A percentile compares a stretch with the other conserved stretches of the same genome.
These are phyloP conservation scores for Talaromyces thailandensis DNA, from an alignment of 495 filamentous ascomycete genomes.

Conservation along the genomic window DNA sequence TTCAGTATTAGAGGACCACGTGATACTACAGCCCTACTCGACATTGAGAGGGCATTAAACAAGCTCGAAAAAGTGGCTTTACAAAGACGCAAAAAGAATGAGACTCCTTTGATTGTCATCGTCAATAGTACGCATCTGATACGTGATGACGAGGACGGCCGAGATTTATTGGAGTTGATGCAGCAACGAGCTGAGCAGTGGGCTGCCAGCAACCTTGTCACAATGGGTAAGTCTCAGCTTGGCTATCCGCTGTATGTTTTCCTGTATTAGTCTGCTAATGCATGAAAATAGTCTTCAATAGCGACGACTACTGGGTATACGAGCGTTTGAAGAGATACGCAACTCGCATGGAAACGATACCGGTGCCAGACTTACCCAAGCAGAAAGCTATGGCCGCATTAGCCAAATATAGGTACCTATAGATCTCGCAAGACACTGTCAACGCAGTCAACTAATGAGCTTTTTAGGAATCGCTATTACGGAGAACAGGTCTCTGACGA, in stretches of 20 bases:
- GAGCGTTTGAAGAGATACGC: conserved; percentile 85
- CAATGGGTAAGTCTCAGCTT: conserved; percentile 40
- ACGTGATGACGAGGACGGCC: conserved; percentile 82
- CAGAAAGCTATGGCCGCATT: conserved; percentile 65
- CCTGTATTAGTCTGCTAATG: background rate
- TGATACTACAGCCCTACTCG: conserved; percentile 80
- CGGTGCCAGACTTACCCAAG: conserved; percentile 73
- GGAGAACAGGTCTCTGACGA: conserved; percentile 42
- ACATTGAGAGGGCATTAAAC: conserved; percentile 95
- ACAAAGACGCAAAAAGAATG: conserved; percentile 46
- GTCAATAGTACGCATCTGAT: conserved; percentile 88
- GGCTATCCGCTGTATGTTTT: background rate
- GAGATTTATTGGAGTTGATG: conserved; percentile 84
- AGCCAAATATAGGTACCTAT: conserved; percentile 40
- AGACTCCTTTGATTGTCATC: conserved; percentile 69
- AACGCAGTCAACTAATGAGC: background rate
- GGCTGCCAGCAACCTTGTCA: conserved; percentile 83
- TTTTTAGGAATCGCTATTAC: conserved; percentile 53
- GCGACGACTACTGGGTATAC: conserved; percentile 97
- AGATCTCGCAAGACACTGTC: background rate
- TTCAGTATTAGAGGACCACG: conserved; percentile 91
- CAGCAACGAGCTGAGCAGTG: conserved; percentile 94
- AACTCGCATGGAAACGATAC: conserved; percentile 84
- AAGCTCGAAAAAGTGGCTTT: conserved; percentile 94
- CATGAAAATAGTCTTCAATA: conserved; percentile 61